phyloP scores from a whole-genome alignment of 2,329 filamentous ascomycete species.

The Daldinia sp. region DNA sequence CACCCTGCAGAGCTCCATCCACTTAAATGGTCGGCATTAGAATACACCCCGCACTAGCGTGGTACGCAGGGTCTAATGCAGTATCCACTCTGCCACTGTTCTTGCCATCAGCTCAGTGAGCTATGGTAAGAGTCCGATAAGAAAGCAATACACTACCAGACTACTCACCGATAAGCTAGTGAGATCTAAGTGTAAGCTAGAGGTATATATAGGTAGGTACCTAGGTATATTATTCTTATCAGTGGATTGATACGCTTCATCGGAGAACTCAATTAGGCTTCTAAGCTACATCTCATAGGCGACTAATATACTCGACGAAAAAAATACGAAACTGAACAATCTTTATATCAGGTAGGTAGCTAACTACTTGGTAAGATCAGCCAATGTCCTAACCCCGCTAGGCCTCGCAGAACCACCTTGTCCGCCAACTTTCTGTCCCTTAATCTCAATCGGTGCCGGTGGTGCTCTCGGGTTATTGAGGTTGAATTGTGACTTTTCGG shows the following conservation, averaged over 20 bases:
- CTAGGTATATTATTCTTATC: not conserved
- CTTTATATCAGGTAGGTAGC: not conserved
- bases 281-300: not conserved
- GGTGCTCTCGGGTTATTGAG: slow-evolving; percentile 57
- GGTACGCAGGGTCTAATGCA: slow-evolving; percentile 1
- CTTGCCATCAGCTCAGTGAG: not conserved
- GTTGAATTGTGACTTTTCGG: slow-evolving; percentile 71
- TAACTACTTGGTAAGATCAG: slow-evolving; percentile 59
- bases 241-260: not conserved
- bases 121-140: not conserved
- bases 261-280: not conserved
- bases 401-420: slow-evolving; percentile 44
- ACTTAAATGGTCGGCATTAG: slow-evolving; percentile 31
- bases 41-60: slow-evolving; percentile 19
- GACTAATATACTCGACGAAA: not conserved
- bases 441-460: slow-evolving; percentile 38
- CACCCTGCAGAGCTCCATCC: slow-evolving; percentile 17
- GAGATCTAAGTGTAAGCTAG: not conserved
- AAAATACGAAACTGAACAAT: not conserved
- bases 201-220: not conserved
- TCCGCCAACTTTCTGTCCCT: slow-evolving; percentile 48
- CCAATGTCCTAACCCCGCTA: slow-evolving; percentile 61
- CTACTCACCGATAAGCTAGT: not conserved
- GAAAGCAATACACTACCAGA: not conserved
- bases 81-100: not conserved